phyloP scores from a whole-genome alignment of 164 flowering plant genomes.

The Umbellularia californica region DNA sequence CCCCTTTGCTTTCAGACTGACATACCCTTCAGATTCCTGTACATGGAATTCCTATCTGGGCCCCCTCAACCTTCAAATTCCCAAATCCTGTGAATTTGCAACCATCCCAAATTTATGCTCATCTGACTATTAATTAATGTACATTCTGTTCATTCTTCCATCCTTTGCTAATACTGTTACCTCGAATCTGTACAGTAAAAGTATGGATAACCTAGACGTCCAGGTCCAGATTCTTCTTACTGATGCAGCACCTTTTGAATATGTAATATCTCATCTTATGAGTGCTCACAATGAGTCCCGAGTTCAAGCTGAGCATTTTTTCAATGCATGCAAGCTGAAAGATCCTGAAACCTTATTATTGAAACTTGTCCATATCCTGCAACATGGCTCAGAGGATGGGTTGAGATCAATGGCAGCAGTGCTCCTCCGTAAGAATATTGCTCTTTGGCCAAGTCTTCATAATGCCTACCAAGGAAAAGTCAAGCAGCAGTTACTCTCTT shows the following conservation, averaged over 20 bases:
- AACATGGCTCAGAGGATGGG: conserved; percentile 18
- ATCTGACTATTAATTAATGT: too few relatives aligned
- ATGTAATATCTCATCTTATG: conserved; percentile 35
- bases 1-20: neutral
- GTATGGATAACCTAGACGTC: neutral
- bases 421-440: conserved; percentile 24
- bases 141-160: neutral
- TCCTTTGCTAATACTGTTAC: neutral
- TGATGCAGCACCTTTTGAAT: conserved; percentile 32
- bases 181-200: neutral
- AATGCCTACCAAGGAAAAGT: conserved; percentile 12
- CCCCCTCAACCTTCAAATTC: neutral
- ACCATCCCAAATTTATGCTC: too few relatives aligned
- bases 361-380: conserved; percentile 23
- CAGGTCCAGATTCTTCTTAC: conserved; percentile 20
- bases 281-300: conserved; percentile 32
- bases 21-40: neutral
- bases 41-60: neutral
- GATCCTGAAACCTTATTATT: conserved; percentile 26
- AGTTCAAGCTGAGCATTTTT: conserved; percentile 31
- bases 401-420: conserved; percentile 28
- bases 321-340: conserved; percentile 32
- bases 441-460: conserved; percentile 20
- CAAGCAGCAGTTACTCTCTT: conserved; percentile 18
- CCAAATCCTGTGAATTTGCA: too few relatives aligned